Percentiles rank a stretch among this genome's conserved stretches.
phyloP scores from a whole-genome alignment of 495 filamentous ascomycete species.

The Xylona heveae region DNA sequence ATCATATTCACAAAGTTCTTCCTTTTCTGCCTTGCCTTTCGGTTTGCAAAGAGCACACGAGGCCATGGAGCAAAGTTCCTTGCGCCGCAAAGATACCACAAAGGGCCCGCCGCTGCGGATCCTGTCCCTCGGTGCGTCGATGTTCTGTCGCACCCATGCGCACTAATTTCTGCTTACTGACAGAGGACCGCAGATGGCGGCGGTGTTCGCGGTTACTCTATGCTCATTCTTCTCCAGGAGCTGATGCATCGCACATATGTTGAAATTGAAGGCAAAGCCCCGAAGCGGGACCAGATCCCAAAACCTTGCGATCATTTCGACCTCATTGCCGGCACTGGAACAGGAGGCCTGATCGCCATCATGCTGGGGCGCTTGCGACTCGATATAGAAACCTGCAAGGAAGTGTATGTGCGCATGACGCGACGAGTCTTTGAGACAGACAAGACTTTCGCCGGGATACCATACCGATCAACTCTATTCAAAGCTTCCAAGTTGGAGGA shows the following conservation, averaged over 20 bases:
- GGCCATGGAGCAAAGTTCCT: conserved; percentile 6
- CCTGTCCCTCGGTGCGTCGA: conserved; percentile 62
- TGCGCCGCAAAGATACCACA: conserved; percentile 76
- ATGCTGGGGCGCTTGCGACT: conserved; percentile 88
- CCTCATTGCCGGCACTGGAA: conserved; percentile 84
- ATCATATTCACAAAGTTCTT: no score
- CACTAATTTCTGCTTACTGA: not conserved
- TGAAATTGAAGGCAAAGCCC: conserved; percentile 63
- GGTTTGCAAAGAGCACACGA: not conserved
- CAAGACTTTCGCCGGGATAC: conserved; percentile 89
- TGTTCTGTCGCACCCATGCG: not conserved
- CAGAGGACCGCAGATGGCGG: conserved; percentile 51
- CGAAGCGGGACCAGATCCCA: conserved; percentile 69
- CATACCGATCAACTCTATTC: conserved; percentile 81
- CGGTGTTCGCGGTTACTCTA: conserved; percentile 91
- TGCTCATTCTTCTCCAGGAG: conserved; percentile 86
- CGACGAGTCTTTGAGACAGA: conserved; percentile 91
- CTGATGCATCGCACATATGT: conserved; percentile 88
- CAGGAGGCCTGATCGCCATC: conserved; percentile 83
- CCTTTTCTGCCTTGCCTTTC: no score
- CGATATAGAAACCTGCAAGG: conserved; percentile 87
- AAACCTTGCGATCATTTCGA: conserved; percentile 98
- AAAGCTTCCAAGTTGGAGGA: conserved; percentile 92
- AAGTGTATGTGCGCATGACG: conserved; percentile 87
- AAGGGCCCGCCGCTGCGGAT: conserved; percentile 85